Base-by-base conservation (phyloP, 331 rosid genomes). In the Pyracantha coccinea region DNA sequence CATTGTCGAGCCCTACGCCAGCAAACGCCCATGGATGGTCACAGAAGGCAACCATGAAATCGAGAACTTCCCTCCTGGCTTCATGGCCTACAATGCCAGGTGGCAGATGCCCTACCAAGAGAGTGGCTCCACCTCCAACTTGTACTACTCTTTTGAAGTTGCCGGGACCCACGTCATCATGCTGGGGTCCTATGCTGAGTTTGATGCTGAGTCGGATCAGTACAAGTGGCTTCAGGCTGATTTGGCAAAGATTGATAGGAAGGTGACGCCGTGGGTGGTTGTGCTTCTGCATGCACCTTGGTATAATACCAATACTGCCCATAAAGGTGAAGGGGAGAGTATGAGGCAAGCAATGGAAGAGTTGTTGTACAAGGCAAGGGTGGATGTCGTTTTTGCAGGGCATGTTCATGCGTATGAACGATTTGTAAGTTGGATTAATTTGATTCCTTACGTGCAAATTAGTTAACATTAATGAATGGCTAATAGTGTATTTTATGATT, bases 381-480 rank as follows among this genome's bases (percentile, higher is more conserved):
- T 89, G 44, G 97, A 91, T 76, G 53, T 87, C n/a, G 92, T 91
- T 53, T 89, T 89, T 65, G 75, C 92, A 1, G 94, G 97, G 0
- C 97, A 91, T 78, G 97, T 91, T 81, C 97, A 91, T 85, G 94
- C 97, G 0, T 91, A 91, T 19, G 97, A 91, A 80, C 87, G 93
- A 32, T 91, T 91, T 54, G 97, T 91, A 86, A 44, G 89, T 81
- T 61, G 16, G 9, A 1, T 7, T 44, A 74, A 16, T 21, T 62
- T 35, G 27, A 55, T 21, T 72, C 38, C 55, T 58, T n/a, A 2
- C 20, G 27, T 72, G 67, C 38, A 12, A 4, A 9, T 60, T 15
- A 2, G 50, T 31, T 31, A 59, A 38, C 38, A 4, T 28, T 17
- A 64, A n/a, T 23, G 19, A 60, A 2, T 5, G 17, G 2, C 55